Conservation (phyloP, 148 eudicot species). For the Amaranthus hypochondriacus region DNA sequence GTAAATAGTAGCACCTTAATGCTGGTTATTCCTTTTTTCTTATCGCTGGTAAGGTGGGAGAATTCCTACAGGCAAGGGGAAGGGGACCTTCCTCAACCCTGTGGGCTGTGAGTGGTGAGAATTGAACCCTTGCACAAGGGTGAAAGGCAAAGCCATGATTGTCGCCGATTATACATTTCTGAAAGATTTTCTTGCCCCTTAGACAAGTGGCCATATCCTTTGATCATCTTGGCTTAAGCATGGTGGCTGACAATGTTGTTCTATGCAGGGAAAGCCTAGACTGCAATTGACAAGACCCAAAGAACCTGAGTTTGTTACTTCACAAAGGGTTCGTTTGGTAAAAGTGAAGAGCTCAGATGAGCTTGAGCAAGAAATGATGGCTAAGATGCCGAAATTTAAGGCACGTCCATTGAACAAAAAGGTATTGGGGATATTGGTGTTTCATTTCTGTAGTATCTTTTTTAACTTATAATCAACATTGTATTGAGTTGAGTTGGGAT, state of each 20-base stretch:
- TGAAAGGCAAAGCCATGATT: too few species aligned
- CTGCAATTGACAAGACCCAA: constrained; percentile 82
- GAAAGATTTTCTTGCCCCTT: not conserved
- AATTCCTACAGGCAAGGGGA: too few species aligned
- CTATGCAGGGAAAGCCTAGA: constrained; percentile 46
- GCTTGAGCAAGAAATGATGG: constrained; percentile 96
- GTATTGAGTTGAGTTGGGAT: constrained; percentile 4
- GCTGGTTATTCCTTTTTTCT: not conserved
- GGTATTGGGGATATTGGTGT: constrained; percentile 30
- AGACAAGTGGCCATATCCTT: not conserved
- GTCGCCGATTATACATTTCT: too few species aligned
- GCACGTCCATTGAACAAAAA: constrained; percentile 85
- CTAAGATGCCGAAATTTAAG: constrained; percentile 94
- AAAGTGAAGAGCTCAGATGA: constrained; percentile 85
- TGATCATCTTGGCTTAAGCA: constrained; percentile 28
- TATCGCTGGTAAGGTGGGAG: too few species aligned
- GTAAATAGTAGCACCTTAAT: constrained; percentile 23
- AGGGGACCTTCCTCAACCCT: too few species aligned
- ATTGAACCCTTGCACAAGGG: too few species aligned
- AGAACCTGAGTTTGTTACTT: constrained; percentile 82
- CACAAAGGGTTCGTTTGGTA: constrained; percentile 69
- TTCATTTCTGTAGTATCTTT: not conserved
- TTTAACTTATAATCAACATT: not conserved
- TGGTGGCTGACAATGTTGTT: constrained; percentile 20
- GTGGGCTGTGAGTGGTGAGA: too few species aligned